Evolutionary conservation across 306 rosid species (phyloP), one percentile per base, ranked within the genome.

Genomic region (Begonia fuchsioides): DNA sequence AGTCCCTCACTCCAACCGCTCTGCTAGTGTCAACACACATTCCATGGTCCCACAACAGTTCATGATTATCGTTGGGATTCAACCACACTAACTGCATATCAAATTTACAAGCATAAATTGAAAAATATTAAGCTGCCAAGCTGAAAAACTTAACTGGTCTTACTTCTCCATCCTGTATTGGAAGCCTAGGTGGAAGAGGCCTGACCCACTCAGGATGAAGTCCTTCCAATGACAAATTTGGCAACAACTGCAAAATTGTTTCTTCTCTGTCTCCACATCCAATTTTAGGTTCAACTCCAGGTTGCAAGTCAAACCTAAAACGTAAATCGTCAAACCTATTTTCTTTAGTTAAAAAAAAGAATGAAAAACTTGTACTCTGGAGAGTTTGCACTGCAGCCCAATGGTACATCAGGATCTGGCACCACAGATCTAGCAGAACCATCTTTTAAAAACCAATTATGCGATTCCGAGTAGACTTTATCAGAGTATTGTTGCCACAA

Each of bases 1-100:
- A 76, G 65, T 82, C 94, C 75, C 94, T 71, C 16, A 86, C 96
- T 38, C 86, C 99, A 43, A 87, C 94, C 48, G 94, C 99, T 76
- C 93, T 82, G 64, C 93, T 92, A 39, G 86, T 86, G 65, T 92
- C 96, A 62, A 82, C 80, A 41, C 99, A 92, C 93, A 92, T 92
- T 32, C 83, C 86, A 40, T 79, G 73, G 72, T 92, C 99, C 99
- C 99, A 92, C 67, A 72, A 64, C 60, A 92, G 94, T 64, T 92
- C 96, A 53, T 74, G 96, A 62, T 68, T 66, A 58, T 86, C 96
- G 17, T 76, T 79, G 38, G 83, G 81, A 70, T 82, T 92, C 74
- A 92, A 82, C 99, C 99, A 92, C 57, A 86, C 94, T n/a, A 92
- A 80, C 99, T 92, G 94, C 17, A 61, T 71, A 68, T 51, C 38